Base-by-base conservation (phyloP, 2,329 filamentous ascomycete species). In the Aspergillus fructus region DNA sequence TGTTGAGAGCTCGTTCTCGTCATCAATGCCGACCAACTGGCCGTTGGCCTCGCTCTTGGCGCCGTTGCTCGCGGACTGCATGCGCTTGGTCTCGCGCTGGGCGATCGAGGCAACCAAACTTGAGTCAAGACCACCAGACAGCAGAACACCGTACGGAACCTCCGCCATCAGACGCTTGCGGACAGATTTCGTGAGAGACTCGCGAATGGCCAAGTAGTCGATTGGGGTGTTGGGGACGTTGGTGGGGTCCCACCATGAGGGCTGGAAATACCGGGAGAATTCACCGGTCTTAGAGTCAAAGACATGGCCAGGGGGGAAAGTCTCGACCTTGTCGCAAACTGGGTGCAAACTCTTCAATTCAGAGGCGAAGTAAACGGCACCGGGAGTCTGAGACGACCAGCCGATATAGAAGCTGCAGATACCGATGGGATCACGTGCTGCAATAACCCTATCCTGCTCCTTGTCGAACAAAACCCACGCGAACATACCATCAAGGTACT, bases 401-500 rank as follows among this genome's bases (percentile, higher is more conserved):
- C 94, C 94, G 77, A 97, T 90, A 81, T 99, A 99, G 76, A 99
- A 92, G 62, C 91, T 97, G 65, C 93, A 97, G 76, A 99, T 88
- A 68, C 94, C 94, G 69, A 99, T 97, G 37, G 94, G 94, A 76
- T 99, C 94, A 73, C 94, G 88, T 55, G 94, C 94, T 58, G 94
- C 94, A 71, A 99, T 87, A 62, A 92, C 90, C 66, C 94, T 89
- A 81, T 99, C 90, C 76, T 92, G 87, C 66, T 86, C 88, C 85
- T 96, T 96, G 81, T 99, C 94, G 79, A 96, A 96, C 53, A 99
- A 85, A 56, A 99, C 93, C 80, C 96, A 99, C 15, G 93, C 97
- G 85, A 99, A 99, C 94, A 99, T 99, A 81, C 94, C 94, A 75
- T 99, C 94, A 66, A 99, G 87, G 77, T 91, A 83, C 78, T 93